Evolutionary conservation across 768 basidiomycete species (phyloP), one percentile per base, ranked within the genome.

Genomic region (Tephrocybe sp.): DNA sequence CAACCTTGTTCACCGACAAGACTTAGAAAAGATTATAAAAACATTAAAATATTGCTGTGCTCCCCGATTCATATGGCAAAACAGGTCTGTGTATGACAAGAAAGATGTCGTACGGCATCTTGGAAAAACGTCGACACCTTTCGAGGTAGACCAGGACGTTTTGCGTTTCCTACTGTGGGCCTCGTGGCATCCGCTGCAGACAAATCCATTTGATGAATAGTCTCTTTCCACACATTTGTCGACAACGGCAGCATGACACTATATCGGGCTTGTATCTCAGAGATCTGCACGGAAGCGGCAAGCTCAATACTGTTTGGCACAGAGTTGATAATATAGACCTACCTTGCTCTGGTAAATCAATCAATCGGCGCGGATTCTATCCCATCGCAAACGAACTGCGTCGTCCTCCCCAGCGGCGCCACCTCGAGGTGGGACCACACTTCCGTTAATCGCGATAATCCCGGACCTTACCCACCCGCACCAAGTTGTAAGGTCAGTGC

Each of bases 401-500:
- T 51, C 33, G n/a, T 45, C 24, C 6, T 56, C 51, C 24, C 34
- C 37, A 3, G 38, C 1, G 20, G 25, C 18, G 4, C 50, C 43
- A 32, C 34, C 28, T 14, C 23, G 43, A 3, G 51, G 26, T 11
- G 56, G 53, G 17, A 55, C 20, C 11, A 62, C 46, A 12, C 49
- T 43, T 11, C 51, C 54, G 11, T 57, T 44, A 7, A 44, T 34
- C 18, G 51, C 40, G 14, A 39, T 42, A 14, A 60, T 46, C 15
- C 55, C 42, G 18, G 52, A 46, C 20, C 65, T 64, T 24, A 71
- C 60, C 54, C 56, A 65, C 4, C 51, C 48, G 59, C 70, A 73
- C 72, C 73, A 74, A 3, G 61, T 55, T 3, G 62, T 53, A 15
- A 72, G 56, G 15, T 65, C 58, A 0, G 62, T 54, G 18, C 57